Conservation (phyloP, 192 early-diverging fungal genomes). For the Dispira parvispora region DNA sequence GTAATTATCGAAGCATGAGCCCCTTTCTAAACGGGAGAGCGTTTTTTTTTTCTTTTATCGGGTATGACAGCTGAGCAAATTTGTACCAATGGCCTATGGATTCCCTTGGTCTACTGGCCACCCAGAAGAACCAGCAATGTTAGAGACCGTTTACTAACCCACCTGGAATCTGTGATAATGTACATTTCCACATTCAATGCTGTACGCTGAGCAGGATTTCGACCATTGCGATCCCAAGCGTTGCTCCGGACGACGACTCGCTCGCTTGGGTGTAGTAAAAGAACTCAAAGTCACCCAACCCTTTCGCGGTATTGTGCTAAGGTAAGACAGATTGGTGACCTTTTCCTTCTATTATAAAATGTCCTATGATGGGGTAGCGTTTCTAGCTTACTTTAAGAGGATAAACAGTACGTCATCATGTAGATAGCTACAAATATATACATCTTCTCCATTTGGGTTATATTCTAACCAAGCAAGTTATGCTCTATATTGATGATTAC, state of each 20-base stretch:
- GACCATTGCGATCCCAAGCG: constrained; percentile 98
- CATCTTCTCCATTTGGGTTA: neutral
- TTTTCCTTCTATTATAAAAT: neutral
- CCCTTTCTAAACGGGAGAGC: too few relatives aligned
- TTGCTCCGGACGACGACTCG: constrained; percentile 85
- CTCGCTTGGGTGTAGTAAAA: constrained; percentile 60
- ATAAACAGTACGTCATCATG: neutral
- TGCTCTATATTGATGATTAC: neutral
- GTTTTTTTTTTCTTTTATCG: too few relatives aligned
- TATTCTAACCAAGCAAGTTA: neutral
- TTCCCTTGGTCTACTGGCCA: too few relatives aligned
- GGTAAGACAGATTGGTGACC: constrained; percentile 18
- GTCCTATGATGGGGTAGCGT: too few relatives aligned
- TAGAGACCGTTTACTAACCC: too few relatives aligned
- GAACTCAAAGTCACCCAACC: constrained; percentile 62
- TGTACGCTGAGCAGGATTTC: constrained; percentile 50
- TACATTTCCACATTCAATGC: too few relatives aligned
- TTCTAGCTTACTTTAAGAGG: too few relatives aligned
- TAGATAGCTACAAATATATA: neutral
- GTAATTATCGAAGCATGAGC: too few relatives aligned
- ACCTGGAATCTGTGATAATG: too few relatives aligned
- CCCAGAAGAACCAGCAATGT: too few relatives aligned
- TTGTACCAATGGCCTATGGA: too few relatives aligned
- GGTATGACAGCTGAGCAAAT: too few relatives aligned
- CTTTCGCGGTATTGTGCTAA: constrained; percentile 82